These are phyloP conservation scores for Liriodendron chinense DNA, from an alignment of 164 flowering plant genomes.

Conservation along the genomic window DNA sequence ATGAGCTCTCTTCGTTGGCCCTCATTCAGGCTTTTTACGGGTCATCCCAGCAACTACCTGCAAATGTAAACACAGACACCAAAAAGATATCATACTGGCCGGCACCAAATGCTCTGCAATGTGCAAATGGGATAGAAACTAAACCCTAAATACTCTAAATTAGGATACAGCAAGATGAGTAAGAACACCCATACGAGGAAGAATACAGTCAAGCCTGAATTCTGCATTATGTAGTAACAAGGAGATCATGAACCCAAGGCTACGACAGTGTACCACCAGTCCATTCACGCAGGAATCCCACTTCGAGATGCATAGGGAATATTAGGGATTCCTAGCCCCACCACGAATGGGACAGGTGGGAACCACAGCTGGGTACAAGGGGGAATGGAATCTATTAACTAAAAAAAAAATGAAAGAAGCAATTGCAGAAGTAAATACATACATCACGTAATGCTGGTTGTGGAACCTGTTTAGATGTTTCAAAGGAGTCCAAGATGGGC, in stretches of 20 bases:
- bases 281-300: background rate
- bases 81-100: background rate
- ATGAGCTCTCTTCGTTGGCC: background rate
- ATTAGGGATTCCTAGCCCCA: background rate
- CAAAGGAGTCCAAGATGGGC: conserved; percentile 81
- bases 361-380: background rate
- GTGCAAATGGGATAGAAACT: background rate
- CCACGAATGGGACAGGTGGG: background rate
- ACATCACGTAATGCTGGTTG: conserved; percentile 76
- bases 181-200: background rate
- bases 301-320: background rate
- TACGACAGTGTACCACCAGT: too few species aligned
- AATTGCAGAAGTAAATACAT: conserved; percentile 26
- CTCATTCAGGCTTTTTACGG: conserved; percentile 15
- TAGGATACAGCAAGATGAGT: background rate
- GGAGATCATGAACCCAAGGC: too few species aligned
- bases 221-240: too few species aligned
- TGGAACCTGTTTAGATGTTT: conserved; percentile 71
- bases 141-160: background rate
- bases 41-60: conserved; percentile 31
- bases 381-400: background rate
- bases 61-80: background rate
- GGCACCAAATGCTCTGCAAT: background rate
- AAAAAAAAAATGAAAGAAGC: too few species aligned
- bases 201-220: background rate